Evolutionary conservation across 225 moss, liverwort and hornwort genomes (phyloP), one percentile per base, ranked within the genome.

Genomic region (Marchantia paleacea): DNA sequence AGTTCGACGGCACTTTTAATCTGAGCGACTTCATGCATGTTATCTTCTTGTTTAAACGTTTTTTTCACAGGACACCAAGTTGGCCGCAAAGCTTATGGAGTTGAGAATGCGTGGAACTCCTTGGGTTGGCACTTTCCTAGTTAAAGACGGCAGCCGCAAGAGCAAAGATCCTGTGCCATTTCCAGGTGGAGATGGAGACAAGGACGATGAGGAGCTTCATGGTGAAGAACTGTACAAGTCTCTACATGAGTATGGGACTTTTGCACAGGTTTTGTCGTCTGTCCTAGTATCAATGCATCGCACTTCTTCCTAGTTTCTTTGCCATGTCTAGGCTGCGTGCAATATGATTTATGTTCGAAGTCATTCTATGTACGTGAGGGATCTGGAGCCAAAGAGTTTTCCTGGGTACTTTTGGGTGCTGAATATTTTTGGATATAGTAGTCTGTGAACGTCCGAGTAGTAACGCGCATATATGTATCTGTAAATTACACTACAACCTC

Each of bases 231-330:
- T 99, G 60, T 93, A 85, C 73, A 94, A 94, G 86, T 90, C 93
- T 84, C 94, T 97, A 70, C 91, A 97, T 81, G 97, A 97, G 83
- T 89, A 93, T 81, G 97, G 97, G 88, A 97, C 97, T 75, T 97
- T 97, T 89, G 97, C 94, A 79, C 94, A 97, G 97, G 97, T 97
- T 88, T 85, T 87, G 83, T 84, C 29, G 87, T 79, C 87, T 70
- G 79, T 86, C 82, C 81, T 81, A 86, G 86, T 80, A 61, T 86
- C 86, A 87, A 81, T 84, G 73, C 55, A 76, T 80, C 57, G 72
- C 49, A 55, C 25, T 25, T 20, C 39, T 20, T 8, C 62, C 8
- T 62, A 49, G 48, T 10, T 20, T 48, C 48, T 9, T 7, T 69
- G 0, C 39, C 22, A 19, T 49, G 19, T 20, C 49, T 71, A 50